Evolutionary conservation across 2,329 filamentous ascomycete genomes (phyloP).

Genomic region (Clarireedia hainanense): DNA sequence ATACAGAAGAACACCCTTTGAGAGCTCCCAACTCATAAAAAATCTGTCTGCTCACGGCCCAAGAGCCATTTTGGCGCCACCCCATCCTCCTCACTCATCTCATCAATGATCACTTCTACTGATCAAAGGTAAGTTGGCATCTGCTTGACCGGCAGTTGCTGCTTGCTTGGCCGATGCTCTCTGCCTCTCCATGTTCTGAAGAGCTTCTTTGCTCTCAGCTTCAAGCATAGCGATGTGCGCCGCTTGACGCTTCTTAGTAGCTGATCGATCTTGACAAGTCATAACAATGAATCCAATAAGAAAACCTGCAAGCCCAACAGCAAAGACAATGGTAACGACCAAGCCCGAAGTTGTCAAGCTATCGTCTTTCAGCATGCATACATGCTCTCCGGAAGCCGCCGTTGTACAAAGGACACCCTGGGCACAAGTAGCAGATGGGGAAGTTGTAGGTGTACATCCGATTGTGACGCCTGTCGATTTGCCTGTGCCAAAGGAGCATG

Average conservation of each 20-base stretch:
- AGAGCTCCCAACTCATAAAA: too few species aligned
- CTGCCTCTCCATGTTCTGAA: not conserved
- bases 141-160: not conserved
- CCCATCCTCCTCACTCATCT: not conserved
- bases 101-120: not conserved
- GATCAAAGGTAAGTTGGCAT: not conserved
- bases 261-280: not conserved
- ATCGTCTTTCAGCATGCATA: not conserved
- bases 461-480: slow-evolving; percentile 3
- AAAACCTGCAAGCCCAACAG: not conserved
- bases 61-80: too few species aligned
- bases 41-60: too few species aligned
- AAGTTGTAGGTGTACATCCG: slow-evolving; percentile 1
- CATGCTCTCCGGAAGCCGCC: not conserved
- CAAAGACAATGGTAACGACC: slow-evolving; percentile 4
- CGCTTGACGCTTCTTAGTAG: not conserved
- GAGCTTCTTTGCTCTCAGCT: not conserved
- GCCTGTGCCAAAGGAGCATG: slow-evolving; percentile 7
- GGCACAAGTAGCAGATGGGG: not conserved
- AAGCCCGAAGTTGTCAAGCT: slow-evolving; percentile 2
- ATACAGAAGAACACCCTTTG: too few species aligned
- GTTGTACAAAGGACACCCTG: slow-evolving; percentile 1
- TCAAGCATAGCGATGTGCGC: slow-evolving; percentile 1
- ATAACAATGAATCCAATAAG: slow-evolving; percentile 3
- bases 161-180: not conserved